Evolutionary conservation across 352 stramenopile genomes (phyloP).

Genomic region (Achlya hypogyna): DNA sequence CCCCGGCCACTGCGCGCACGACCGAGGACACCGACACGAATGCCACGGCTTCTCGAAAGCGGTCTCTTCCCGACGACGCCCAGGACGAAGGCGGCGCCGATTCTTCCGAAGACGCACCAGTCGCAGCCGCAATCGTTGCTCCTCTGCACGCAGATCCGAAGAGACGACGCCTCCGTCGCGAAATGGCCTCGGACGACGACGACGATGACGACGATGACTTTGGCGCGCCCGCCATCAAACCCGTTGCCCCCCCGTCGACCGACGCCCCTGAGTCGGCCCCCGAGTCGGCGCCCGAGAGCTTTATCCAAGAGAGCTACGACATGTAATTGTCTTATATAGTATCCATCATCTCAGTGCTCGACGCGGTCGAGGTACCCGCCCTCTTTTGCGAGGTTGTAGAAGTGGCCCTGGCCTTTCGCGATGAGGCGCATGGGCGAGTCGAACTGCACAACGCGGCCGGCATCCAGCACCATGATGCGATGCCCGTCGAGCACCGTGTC

Average conservation of each 20-base stretch:
- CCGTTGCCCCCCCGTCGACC: too few relatives aligned
- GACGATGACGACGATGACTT: constrained; percentile 1
- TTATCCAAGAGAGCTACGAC: neutral
- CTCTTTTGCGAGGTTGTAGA: constrained; percentile 27
- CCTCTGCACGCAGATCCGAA: neutral
- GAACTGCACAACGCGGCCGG: constrained; percentile 77
- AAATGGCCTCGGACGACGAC: neutral
- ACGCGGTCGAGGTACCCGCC: constrained; percentile 19
- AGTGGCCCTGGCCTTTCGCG: constrained; percentile 22
- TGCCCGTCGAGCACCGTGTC: constrained; percentile 90
- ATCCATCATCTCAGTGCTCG: neutral
- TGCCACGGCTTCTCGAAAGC: neutral
- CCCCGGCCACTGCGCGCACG: neutral
- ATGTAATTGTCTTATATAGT: neutral
- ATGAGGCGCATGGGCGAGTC: constrained; percentile 74
- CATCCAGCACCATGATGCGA: constrained; percentile 80
- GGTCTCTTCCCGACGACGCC: neutral
- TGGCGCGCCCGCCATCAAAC: too few relatives aligned
- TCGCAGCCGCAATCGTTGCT: too few relatives aligned
- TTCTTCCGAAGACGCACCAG: too few relatives aligned
- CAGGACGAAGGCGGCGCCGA: neutral
- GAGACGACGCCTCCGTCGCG: neutral
- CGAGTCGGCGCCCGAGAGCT: neutral
- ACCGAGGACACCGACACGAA: neutral
- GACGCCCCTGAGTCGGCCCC: too few relatives aligned